Base-by-base conservation (phyloP, 1,139 yeast genomes). In the Suhomyces coccinellae region DNA sequence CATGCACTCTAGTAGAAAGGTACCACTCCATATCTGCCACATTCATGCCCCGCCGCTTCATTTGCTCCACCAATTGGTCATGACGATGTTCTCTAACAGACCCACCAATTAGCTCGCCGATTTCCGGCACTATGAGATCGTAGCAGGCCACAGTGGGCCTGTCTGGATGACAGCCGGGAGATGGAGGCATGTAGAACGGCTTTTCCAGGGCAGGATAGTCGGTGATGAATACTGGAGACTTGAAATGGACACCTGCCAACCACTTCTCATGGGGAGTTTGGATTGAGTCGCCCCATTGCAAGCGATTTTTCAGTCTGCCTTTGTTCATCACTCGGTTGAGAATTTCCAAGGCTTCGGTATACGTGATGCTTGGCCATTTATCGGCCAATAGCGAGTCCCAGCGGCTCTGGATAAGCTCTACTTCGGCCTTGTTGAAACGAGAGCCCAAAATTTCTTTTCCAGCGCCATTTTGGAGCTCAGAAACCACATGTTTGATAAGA, bases 101-200 rank as follows among this genome's bases (percentile, higher is more conserved):
- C 0, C 99, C 99, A 1, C 99, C 99, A 3, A 89, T 83, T n/a
- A 93, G 71, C 61, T 93, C 99, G n/a, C 99, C 99, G 50, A 93
- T 78, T 26, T 84, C 91, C 0, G 99, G 99, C 17, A 91, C 79
- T 6, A 93, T 69, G 44, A 93, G 72, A 60, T 95, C 99, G 61
- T 82, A 93, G 58, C 98, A 91, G 0, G 88, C 96, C 3, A 88
- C 98, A 0, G 97, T 90, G 3, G 75, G 71, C 11, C 55, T 61
- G 13, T 67, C 69, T 0, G 62, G 55, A 32, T 20, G 24, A 20
- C 24, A 20, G 8, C 7, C 24, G 5, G 24, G 24, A 5, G 71
- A 66, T 50, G 79, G 78, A 5, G 68, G 69, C 99, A 95, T 95
- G 67, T 95, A 95, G 58, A 95, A 95, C 1, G 99, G 96, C 61